Evolutionary conservation across 306 rosid species (phyloP).

Genomic region (Vigna angularis): DNA sequence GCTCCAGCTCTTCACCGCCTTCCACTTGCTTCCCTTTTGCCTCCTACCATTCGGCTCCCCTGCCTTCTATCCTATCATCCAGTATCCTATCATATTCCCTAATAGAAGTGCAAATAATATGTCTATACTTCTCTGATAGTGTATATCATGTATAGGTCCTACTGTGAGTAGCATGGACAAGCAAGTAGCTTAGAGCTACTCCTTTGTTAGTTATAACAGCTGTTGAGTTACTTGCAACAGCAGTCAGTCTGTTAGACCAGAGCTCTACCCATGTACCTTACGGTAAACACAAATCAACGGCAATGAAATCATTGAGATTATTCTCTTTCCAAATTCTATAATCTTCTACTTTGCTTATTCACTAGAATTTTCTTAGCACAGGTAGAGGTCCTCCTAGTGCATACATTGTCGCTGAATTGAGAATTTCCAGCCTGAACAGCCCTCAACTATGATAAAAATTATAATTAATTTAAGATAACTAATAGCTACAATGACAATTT

Average conservation of each 20-base stretch:
- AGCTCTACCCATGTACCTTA: background rate
- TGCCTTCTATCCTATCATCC: too few relatives aligned
- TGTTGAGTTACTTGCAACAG: background rate
- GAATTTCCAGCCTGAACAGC: background rate
- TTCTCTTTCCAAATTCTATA: background rate
- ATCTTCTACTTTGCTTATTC: background rate
- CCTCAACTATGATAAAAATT: background rate
- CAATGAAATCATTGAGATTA: background rate
- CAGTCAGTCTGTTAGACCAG: background rate
- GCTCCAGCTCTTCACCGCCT: too few relatives aligned
- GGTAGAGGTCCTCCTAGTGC: background rate
- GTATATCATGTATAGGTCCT: background rate
- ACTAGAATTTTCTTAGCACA: background rate
- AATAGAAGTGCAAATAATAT: background rate
- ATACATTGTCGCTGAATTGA: background rate
- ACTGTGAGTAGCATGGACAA: background rate
- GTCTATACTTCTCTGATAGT: background rate
- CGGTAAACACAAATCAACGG: background rate
- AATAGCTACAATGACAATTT: background rate
- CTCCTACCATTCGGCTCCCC: too few relatives aligned
- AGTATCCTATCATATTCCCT: background rate
- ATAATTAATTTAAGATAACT: background rate
- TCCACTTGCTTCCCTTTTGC: too few relatives aligned
- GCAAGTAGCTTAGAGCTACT: background rate
- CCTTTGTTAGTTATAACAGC: background rate